These are phyloP conservation scores for Trichoderma aggressivum DNA, from an alignment of 2,329 filamentous ascomycete genomes.

Conservation along the genomic window DNA sequence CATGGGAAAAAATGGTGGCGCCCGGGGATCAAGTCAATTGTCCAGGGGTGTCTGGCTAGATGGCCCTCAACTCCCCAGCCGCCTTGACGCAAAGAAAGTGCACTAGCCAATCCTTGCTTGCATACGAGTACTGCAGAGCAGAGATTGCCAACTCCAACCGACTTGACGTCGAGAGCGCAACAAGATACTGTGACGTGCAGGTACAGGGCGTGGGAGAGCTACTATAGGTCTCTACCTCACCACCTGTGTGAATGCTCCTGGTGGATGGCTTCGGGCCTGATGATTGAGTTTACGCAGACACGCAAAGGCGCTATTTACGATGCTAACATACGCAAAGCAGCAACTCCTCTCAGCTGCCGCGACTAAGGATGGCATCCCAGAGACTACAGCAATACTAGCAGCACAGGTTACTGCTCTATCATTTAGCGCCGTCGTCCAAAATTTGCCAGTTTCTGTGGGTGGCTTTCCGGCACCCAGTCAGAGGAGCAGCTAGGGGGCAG, in stretches of 20 bases:
- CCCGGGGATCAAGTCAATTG: background rate
- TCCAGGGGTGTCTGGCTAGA: slow-evolving; percentile 13
- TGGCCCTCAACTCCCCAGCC: background rate
- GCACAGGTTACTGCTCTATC: background rate
- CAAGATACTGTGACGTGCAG: background rate
- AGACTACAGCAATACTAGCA: background rate
- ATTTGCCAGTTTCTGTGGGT: background rate
- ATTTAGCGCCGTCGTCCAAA: slow-evolving; percentile 1
- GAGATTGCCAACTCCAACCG: background rate
- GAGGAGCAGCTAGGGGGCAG: background rate
- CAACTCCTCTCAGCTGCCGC: background rate
- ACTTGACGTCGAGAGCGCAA: background rate
- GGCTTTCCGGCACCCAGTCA: background rate
- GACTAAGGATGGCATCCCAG: background rate
- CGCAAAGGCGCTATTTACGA: background rate
- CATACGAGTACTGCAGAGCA: slow-evolving; percentile 1
- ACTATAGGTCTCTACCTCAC: background rate
- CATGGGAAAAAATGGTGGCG: slow-evolving; percentile 3
- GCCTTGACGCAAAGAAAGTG: background rate
- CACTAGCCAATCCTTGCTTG: slow-evolving; percentile 13
- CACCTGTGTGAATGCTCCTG: background rate
- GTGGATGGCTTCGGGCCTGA: background rate
- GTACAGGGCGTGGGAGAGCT: background rate
- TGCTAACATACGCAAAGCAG: background rate
- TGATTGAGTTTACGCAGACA: background rate